Percentiles rank a stretch among this genome's conserved stretches.
These are phyloP conservation scores for Bryopsis sp. DNA, from an alignment of 139 green algal species.

Conservation along the genomic window DNA sequence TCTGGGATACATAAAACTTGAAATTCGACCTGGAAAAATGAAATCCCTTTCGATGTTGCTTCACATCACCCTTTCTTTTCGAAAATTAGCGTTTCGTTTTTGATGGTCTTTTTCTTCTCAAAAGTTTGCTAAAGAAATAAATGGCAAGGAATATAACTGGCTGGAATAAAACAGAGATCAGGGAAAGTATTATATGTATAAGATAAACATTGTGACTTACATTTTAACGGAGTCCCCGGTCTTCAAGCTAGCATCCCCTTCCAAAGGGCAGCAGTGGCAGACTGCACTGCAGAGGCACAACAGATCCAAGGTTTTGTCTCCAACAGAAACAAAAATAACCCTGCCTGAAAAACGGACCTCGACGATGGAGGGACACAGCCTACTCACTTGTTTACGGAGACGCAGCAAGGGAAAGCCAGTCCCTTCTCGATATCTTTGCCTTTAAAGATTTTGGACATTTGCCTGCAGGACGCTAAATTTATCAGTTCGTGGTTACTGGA, in stretches of 20 bases:
- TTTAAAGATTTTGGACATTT: conserved; percentile 79
- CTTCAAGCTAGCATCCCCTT: conserved; percentile 63
- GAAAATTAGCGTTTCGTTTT: no score
- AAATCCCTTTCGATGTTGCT: no score
- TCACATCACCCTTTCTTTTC: no score
- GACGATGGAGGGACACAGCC: not conserved
- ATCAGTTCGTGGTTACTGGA: no score
- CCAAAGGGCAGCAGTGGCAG: conserved; percentile 81
- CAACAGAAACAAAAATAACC: not conserved
- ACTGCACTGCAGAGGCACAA: conserved; percentile 57
- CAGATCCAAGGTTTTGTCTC: not conserved
- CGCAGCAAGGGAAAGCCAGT: conserved; percentile 91
- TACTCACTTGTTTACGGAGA: conserved; percentile 81
- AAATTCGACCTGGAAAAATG: no score
- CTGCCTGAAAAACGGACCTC: not conserved
- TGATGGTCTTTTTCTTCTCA: no score
- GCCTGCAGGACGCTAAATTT: conserved; percentile 44
- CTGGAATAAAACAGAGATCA: not conserved
- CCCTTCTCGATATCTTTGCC: conserved; percentile 95
- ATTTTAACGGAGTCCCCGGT: conserved; percentile 91
- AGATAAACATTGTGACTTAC: conserved; percentile 26
- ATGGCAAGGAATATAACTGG: no score
- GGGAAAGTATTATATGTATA: not conserved
- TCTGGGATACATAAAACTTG: no score
- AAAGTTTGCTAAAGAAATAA: no score